Conservation (phyloP, 2,329 filamentous ascomycete species). For the Lasiodiplodia sp. region DNA sequence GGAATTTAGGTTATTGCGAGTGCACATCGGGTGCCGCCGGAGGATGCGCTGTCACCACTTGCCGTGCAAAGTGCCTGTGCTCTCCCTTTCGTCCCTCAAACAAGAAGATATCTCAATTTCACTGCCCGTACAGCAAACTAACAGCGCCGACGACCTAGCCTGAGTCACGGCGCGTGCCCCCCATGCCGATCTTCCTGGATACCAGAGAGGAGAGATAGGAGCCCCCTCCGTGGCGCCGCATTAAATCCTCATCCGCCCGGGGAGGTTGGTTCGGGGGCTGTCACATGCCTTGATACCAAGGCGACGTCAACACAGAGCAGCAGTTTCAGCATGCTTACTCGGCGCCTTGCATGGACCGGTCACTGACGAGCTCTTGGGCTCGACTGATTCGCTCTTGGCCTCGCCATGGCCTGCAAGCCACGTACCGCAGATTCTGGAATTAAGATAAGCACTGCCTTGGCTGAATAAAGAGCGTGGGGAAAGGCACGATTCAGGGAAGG, state of each 20-base stretch:
- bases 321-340: constrained; percentile 11
- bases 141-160: not conserved
- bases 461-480: constrained; percentile 8
- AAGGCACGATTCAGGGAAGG: not conserved
- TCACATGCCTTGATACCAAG: constrained; percentile 17
- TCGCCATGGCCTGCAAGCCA: not conserved
- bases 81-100: not conserved
- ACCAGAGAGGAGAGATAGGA: constrained; percentile 5
- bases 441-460: not conserved
- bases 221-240: not conserved
- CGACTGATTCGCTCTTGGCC: no score
- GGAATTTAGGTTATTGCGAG: constrained; percentile 20
- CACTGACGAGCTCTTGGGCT: constrained; percentile 4
- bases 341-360: not conserved
- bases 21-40: constrained; percentile 1
- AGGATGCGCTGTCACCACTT: not conserved
- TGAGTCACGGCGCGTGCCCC: not conserved
- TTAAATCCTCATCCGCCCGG: not conserved
- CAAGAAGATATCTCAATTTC: not conserved
- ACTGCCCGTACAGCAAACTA: not conserved
- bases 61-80: not conserved
- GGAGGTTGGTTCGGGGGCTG: not conserved
- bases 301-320: not conserved
- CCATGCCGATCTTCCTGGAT: not conserved
- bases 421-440: not conserved